Conservation (phyloP, 2,329 filamentous ascomycete species). For the Apiospora aurea region DNA sequence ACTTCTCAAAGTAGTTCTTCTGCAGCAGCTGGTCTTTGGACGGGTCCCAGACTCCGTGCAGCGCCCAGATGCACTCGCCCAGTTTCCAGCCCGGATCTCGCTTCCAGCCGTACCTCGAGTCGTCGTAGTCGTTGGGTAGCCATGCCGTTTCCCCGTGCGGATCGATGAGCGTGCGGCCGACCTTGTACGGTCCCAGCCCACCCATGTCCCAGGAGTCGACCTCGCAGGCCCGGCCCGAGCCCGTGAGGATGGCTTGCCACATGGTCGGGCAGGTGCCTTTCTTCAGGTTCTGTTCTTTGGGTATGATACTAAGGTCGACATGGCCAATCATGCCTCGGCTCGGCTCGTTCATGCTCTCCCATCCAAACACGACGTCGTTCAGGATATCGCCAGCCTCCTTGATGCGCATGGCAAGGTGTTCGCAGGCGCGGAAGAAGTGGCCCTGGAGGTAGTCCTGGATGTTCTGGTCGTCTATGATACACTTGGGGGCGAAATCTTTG, state of each 20-base stretch:
- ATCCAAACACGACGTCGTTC: conserved; percentile 87
- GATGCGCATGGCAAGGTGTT: conserved; percentile 82
- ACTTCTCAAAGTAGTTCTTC: conserved; percentile 87
- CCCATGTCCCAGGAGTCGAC: conserved; percentile 94
- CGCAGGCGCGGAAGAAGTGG: conserved; percentile 83
- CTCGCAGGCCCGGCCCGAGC: conserved; percentile 90
- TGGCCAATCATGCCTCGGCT: conserved; percentile 87
- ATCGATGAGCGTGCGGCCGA: conserved; percentile 82
- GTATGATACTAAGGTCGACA: conserved; percentile 80
- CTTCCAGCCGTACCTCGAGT: conserved; percentile 88
- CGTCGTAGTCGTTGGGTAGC: conserved; percentile 83
- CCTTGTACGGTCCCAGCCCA: conserved; percentile 89
- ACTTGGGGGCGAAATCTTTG: conserved; percentile 91
- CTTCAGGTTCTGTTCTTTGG: conserved; percentile 86
- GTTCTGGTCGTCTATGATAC: conserved; percentile 91
- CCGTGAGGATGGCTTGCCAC: conserved; percentile 91
- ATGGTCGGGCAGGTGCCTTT: conserved; percentile 93
- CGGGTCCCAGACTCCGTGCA: conserved; percentile 95
- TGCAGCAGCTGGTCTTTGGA: conserved; percentile 76
- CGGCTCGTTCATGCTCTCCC: conserved; percentile 96
- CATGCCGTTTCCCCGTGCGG: conserved; percentile 86
- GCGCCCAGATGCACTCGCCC: conserved; percentile 96
- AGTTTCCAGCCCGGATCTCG: conserved; percentile 88
- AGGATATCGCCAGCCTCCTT: conserved; percentile 90
- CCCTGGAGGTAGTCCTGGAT: conserved; percentile 94